Conservation (phyloP, 2,329 filamentous ascomycete genomes). For the Paracoccidioides lutzii region DNA sequence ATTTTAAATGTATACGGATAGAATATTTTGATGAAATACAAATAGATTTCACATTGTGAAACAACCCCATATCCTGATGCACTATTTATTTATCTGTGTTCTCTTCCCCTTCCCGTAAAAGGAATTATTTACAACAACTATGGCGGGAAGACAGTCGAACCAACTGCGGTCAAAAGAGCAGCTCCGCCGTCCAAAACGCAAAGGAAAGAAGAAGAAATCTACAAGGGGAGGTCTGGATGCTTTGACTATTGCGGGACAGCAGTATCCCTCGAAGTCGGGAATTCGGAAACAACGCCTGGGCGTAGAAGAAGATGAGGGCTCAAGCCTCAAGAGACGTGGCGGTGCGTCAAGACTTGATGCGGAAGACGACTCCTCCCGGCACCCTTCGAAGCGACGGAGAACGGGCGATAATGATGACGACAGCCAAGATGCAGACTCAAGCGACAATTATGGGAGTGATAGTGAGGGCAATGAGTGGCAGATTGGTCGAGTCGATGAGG, state of each 20-base stretch:
- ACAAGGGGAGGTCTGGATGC: constrained; percentile 44
- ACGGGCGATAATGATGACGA: constrained; percentile 16
- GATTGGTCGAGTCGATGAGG: constrained; percentile 55
- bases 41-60: not conserved
- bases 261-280: constrained; percentile 41
- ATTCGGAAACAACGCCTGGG: constrained; percentile 47
- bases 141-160: constrained; percentile 32
- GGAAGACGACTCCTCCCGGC: constrained; percentile 14
- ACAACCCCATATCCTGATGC: not conserved
- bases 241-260: constrained; percentile 49
- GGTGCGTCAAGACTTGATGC: constrained; percentile 30
- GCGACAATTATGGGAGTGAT: constrained; percentile 64
- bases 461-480: constrained; percentile 78
- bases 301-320: constrained; percentile 37
- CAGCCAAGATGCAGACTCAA: constrained; percentile 33
- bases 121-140: constrained; percentile 12
- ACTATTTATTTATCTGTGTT: not conserved
- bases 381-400: constrained; percentile 32
- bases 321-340: constrained; percentile 25
- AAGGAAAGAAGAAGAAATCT: constrained; percentile 31
- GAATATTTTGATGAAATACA: not conserved
- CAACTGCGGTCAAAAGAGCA: constrained; percentile 28
- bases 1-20: no score
- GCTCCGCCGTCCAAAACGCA: constrained; percentile 17
- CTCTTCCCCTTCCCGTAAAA: not conserved